Base-by-base conservation (phyloP, 2,329 filamentous ascomycete species). In the Atkinsonella texensis region DNA sequence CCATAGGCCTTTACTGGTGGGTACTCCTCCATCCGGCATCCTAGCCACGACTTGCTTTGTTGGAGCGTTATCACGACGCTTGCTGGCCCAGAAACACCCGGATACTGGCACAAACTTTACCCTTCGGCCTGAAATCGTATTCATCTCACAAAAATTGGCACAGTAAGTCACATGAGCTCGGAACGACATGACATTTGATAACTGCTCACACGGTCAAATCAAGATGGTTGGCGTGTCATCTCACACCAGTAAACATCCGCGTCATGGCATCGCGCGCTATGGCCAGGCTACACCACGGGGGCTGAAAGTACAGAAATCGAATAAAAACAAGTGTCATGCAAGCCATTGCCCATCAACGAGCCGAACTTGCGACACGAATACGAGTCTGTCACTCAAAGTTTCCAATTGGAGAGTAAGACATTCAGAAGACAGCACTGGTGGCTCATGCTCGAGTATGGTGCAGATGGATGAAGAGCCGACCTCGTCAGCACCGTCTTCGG, bases 321-420 rank as follows among this genome's bases (percentile, higher is more conserved):
- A 23, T 18, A 6, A 17, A 15, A 15, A n/a, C 4, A 38, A 41
- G 13, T 23, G n/a, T 33, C 35, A 49, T 23, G 6, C 40, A 17
- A 44, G 15, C 17, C 41, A 44, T 23, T 47, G 50, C n/a, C 23
- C 12, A 13, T 18, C 43, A 7, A n/a, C 42, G 13, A 18, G 10
- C 33, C 49, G 42, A 18, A 23, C 6, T 11, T 43, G 40, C 12
- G 49, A 47, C 10, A 11, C 31, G 1, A 35, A 10, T 18, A 9
- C 35, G 20, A 48, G 35, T 2, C 45, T 48, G 17, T 48, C 49
- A 12, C 52, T 53, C 20, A 51, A 49, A 9, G 18, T 52, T 31
- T 38, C 48, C 15, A 52, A 54, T 18, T 54, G 52, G 52, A 44
- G 52, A 38, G 40, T 15, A 17, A 51, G 52, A 46, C 46, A 41